Percentiles rank a stretch among this genome's conserved stretches.
Conservation (phyloP, 1,284 basidiomycete genomes). For the Termitomyces sp. region DNA sequence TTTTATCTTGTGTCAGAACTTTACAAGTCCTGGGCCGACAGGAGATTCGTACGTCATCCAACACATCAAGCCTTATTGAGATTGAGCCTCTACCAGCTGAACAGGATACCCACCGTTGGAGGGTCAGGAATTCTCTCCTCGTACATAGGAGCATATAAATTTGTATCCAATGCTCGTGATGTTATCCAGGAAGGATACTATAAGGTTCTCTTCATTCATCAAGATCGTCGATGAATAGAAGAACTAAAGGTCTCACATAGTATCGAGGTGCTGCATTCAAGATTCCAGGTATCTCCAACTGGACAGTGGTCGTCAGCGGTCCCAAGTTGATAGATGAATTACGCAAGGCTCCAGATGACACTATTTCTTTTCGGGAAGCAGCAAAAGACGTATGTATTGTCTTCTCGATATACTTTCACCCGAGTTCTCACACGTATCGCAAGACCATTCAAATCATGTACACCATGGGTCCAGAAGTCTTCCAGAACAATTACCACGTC, state of each 20-base stretch:
- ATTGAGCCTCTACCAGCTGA: conserved; percentile 18
- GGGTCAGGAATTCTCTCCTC: conserved; percentile 23
- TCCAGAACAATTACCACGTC: conserved; percentile 27
- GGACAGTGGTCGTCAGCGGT: conserved; percentile 24
- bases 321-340: conserved; percentile 22
- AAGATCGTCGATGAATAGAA: not conserved
- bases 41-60: not conserved
- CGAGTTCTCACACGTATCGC: not conserved
- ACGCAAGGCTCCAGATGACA: conserved; percentile 22
- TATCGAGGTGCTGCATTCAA: conserved; percentile 25
- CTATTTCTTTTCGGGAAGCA: conserved; percentile 20
- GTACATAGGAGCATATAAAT: conserved; percentile 24
- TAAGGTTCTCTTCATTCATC: conserved; percentile 7
- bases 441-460: conserved; percentile 23
- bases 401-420: not conserved
- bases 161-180: conserved; percentile 20
- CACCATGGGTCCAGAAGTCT: conserved; percentile 24
- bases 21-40: conserved; percentile 9
- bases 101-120: conserved; percentile 24
- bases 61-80: not conserved
- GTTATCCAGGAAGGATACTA: conserved; percentile 28
- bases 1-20: not conserved
- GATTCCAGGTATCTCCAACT: conserved; percentile 18
- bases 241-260: conserved; percentile 5
- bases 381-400: conserved; percentile 16